These are phyloP conservation scores for Barnettozyma vustinii DNA, from an alignment of 805 yeast species.

Conservation along the genomic window DNA sequence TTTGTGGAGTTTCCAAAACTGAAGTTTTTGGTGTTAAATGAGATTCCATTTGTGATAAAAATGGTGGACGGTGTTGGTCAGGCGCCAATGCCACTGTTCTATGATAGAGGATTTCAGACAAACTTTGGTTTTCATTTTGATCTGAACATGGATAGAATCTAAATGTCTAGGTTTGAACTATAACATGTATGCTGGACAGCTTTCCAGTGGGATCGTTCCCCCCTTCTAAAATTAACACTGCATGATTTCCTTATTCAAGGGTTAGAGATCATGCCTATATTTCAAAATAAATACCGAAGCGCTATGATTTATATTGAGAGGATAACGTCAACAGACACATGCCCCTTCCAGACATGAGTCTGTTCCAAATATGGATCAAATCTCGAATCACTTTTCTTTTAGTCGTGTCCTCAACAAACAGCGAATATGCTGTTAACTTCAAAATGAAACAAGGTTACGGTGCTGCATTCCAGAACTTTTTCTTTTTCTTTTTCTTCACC, in stretches of 20 bases:
- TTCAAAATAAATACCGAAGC: too few species aligned
- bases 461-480: neutral
- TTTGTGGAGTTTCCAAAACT: slow-evolving; percentile 31
- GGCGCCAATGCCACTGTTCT: slow-evolving; percentile 32
- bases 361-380: neutral
- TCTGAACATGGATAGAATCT: neutral
- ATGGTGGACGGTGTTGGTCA: slow-evolving; percentile 21
- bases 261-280: too few species aligned
- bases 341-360: too few species aligned
- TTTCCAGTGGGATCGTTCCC: too few species aligned
- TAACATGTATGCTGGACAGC: too few species aligned
- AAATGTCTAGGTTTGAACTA: neutral
- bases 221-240: too few species aligned
- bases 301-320: too few species aligned
- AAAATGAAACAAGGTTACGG: neutral
- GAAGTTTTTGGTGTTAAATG: slow-evolving; percentile 35
- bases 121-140: slow-evolving; percentile 18
- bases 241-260: too few species aligned
- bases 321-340: too few species aligned
- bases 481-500: neutral
- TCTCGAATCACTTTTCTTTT: slow-evolving; percentile 3
- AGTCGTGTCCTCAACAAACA: neutral
- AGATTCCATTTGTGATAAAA: slow-evolving; percentile 30
- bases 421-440: neutral
- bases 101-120: slow-evolving; percentile 27